A percentile compares a stretch with the other conserved stretches of the same genome.
phyloP scores from a whole-genome alignment of 2,329 filamentous ascomycete species.

The Exophiala bonariae region DNA sequence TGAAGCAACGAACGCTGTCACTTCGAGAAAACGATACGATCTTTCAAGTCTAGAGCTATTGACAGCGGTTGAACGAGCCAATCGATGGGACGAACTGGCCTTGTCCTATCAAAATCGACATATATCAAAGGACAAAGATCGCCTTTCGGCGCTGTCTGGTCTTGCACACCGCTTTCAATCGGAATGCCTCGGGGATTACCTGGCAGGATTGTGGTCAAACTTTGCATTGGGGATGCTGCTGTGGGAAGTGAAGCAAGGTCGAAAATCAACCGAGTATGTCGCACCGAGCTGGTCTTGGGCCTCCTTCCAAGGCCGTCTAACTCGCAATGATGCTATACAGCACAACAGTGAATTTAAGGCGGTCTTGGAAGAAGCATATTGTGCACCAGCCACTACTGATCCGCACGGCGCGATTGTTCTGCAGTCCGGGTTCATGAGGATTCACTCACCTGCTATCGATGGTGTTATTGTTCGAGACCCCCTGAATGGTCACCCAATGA shows the following conservation, averaged over 20 bases:
- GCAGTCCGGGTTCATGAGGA: conserved; percentile 1
- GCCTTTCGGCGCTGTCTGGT: conserved; percentile 18
- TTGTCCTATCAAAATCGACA: conserved; percentile 4
- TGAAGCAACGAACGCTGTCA: background rate
- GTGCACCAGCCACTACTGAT: background rate
- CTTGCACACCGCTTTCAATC: conserved; percentile 11
- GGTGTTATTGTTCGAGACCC: conserved; percentile 4
- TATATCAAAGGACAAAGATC: conserved; percentile 14
- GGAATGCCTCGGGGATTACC: conserved; percentile 6
- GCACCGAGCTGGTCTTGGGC: conserved; percentile 18
- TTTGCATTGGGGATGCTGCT: conserved; percentile 2
- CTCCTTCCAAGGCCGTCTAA: conserved; percentile 7
- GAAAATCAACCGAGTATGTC: background rate
- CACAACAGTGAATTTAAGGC: conserved; percentile 3
- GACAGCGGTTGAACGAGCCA: conserved; percentile 3
- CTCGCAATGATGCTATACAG: conserved; percentile 5
- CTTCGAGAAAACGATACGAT: conserved; percentile 3
- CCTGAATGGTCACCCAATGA: conserved; percentile 2
- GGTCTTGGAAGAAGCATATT: conserved; percentile 1
- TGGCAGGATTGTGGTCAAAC: conserved; percentile 14
- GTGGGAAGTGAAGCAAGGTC: conserved; percentile 6
- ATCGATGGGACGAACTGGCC: conserved; percentile 5
- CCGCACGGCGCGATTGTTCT: conserved; percentile 5
- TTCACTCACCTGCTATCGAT: conserved; percentile 1
- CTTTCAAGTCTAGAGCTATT: background rate